Base-by-base conservation (phyloP, 116 monocot species). In the Posidonia oceanica region DNA sequence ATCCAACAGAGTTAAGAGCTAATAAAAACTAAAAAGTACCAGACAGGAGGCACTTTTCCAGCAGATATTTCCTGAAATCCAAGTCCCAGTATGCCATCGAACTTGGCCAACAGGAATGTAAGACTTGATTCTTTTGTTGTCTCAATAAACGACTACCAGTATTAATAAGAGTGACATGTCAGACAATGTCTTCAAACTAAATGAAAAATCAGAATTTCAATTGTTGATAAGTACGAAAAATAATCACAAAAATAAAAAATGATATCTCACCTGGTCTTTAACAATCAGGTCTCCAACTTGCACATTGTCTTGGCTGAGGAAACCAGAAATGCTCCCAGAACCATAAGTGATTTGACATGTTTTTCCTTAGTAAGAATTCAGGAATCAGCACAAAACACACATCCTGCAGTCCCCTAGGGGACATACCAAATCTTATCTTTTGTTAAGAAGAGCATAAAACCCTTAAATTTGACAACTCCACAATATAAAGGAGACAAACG, bases 101-200 rank as follows among this genome's bases (percentile, higher is more conserved):
- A 93, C 66, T 89, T 89, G 23, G 81, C 86, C 36, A 87, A 12
- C 23, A 89, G 3, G 61, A 94, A 94, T 63, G 79, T 44, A 44
- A 83, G 68, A 65, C 87, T 83, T n/a, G 79, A 12, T 68, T 94
- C 90, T 20, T 77, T 70, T 52, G 85, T 94, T n/a, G 90, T 83
- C 76, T 94, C 94, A 73, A 94, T 94, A 68, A 94, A 94, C 52
- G 81, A 64, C 94, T 94, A 80, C 75, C 78, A 42, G n/a, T n/a
- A 13, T 17, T 52, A 20, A 56, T 36, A 14, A 61, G 13, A 62
- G 13, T 14, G 11, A 12, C 36, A 48, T 10, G 48, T 48, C 12
- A 39, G 40, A 40, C 40, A 64, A 39, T 39, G 18, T 38, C 64
- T 4, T 17, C 37, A 66, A 14, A 37, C 23, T 54, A 38, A 48